Base-by-base conservation (phyloP, 805 yeast species). In the Candida insectorum region DNA sequence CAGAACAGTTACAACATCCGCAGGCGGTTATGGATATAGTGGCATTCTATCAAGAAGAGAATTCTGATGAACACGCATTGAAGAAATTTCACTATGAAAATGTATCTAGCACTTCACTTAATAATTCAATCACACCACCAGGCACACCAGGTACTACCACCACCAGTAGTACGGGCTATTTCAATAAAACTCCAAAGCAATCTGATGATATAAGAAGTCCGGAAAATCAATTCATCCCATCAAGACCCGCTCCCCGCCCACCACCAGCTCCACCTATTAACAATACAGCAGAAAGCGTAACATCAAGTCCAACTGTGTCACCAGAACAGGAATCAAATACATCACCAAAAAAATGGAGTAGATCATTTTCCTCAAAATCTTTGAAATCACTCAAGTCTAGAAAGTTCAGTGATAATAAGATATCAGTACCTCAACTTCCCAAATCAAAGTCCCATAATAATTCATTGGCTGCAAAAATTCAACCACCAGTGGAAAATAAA, bases 21-120 rank as follows among this genome's bases (percentile, higher is more conserved):
- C 89, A 86, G 56, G 96, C 96, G 1, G 95, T 93, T 4, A 83
- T 83, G 71, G 95, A 87, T 50, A 88, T 85, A 39, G 87, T 87
- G 17, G 87, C 85, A 27, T 87, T 87, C 53, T 87, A 87, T 57
- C 85, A 80, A 49, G 83, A 79, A 44, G 73, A 68, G 26, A 63
- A 64, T 38, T 51, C 62, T 2, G 73, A 69, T 27, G 71, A 66
- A 34, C 48, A 58, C 39, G 71, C 71, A 5, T 65, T 69, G 44
- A 62, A 56, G 44, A 69, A 69, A 39, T 69, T 69, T 49, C 53
- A 60, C 30, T 57, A 51, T 30, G 56, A 47, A 8, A 46, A 48
- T 31, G 34, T 40, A 6, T 51, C 62, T 3, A 48, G 44, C 8
- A 36, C 48, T 2, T 56, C 65, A 6, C 41, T 59, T 6, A 40